These are phyloP conservation scores for Fraxinus nigra DNA, from an alignment of 305 asterid species.

Conservation along the genomic window DNA sequence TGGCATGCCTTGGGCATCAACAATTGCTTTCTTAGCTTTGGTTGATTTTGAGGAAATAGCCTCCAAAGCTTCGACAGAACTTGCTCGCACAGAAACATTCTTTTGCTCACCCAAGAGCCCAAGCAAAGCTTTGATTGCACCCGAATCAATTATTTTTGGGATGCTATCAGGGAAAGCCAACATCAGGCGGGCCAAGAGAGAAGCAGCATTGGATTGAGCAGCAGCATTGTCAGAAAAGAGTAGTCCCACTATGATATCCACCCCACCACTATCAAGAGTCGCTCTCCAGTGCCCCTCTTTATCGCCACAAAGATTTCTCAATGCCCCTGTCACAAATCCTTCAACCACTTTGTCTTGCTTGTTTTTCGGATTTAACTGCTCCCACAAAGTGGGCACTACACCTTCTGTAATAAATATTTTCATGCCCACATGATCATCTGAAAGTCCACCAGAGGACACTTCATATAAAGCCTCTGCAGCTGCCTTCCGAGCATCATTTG, in stretches of 20 bases:
- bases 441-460: slow-evolving; percentile 68
- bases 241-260: slow-evolving; percentile 63
- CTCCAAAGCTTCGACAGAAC: slow-evolving; percentile 86
- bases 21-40: slow-evolving; percentile 55
- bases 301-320: slow-evolving; percentile 87
- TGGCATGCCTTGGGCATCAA: slow-evolving; percentile 62
- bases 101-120: slow-evolving; percentile 57
- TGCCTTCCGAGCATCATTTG: slow-evolving; percentile 69
- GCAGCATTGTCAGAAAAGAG: slow-evolving; percentile 62
- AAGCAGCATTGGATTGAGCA: slow-evolving; percentile 81
- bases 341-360: slow-evolving; percentile 74
- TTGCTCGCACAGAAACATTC: slow-evolving; percentile 71
- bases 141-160: slow-evolving; percentile 65
- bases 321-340: slow-evolving; percentile 73
- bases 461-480: slow-evolving; percentile 84
- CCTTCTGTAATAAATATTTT: slow-evolving; percentile 80
- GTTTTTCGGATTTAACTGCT: slow-evolving; percentile 49
- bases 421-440: slow-evolving; percentile 80
- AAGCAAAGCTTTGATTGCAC: slow-evolving; percentile 60
- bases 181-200: slow-evolving; percentile 73
- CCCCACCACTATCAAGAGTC: slow-evolving; percentile 83
- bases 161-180: slow-evolving; percentile 59
- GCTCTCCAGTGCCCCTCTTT: slow-evolving; percentile 74
- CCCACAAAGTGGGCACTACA: slow-evolving; percentile 83
- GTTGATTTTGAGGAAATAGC: slow-evolving; percentile 65